Percentiles rank a stretch among this genome's conserved stretches.
Conservation (phyloP, 164 flowering plant species). For the Euptelea pleiosperma region DNA sequence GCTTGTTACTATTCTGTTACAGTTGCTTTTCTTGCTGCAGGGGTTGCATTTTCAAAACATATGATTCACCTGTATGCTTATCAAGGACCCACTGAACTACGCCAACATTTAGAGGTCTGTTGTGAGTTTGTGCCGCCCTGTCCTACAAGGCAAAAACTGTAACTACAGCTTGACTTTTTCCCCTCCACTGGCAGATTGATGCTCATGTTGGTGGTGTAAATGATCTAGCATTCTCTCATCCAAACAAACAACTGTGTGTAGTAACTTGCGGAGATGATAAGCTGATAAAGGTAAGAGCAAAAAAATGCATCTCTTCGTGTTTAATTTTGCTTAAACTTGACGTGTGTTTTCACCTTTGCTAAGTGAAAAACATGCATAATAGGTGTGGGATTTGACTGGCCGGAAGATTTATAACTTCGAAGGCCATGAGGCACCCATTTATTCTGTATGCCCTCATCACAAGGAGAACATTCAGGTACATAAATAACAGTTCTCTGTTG, state of each 20-base stretch:
- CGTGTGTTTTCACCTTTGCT: not conserved
- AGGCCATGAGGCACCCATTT: conserved; percentile 91
- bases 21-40: conserved; percentile 37
- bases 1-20: conserved; percentile 9
- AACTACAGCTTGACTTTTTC: conserved; percentile 1
- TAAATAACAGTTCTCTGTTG: not conserved
- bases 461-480: conserved; percentile 88
- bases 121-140: conserved; percentile 7
- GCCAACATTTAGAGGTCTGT: conserved; percentile 67
- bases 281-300: conserved; percentile 57
- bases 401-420: conserved; percentile 65
- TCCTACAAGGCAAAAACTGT: not conserved
- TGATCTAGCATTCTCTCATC: conserved; percentile 85
- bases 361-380: conserved; percentile 20
- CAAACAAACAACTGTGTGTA: conserved; percentile 71
- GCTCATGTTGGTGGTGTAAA: conserved; percentile 86
- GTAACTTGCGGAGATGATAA: conserved; percentile 91
- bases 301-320: not conserved
- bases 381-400: conserved; percentile 90
- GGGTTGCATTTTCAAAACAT: conserved; percentile 78
- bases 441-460: conserved; percentile 85
- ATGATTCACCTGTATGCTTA: conserved; percentile 71
- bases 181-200: conserved; percentile 53
- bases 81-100: conserved; percentile 60
- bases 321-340: conserved; percentile 1